A percentile compares a stretch with the other conserved stretches of the same genome.
Conservation (phyloP, 208 protist genomes). For the Phytomonas serpens region DNA sequence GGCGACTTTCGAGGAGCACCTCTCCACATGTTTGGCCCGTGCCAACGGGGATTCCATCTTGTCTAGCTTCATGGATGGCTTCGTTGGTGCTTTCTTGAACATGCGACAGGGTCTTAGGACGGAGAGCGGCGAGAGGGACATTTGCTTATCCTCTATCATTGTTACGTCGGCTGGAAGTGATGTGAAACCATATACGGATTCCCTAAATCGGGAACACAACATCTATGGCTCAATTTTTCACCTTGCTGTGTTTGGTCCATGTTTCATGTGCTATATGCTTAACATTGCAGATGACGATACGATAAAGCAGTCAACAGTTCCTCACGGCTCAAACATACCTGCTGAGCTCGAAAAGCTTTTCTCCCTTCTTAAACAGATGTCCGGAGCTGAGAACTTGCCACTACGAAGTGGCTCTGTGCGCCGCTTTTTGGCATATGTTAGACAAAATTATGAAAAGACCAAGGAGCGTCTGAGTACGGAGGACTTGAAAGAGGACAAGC, state of each 20-base stretch:
- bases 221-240: constrained; percentile 62
- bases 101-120: constrained; percentile 41
- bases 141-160: constrained; percentile 64
- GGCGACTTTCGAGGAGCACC: constrained; percentile 38
- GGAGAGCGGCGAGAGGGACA: constrained; percentile 41
- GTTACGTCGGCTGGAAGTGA: constrained; percentile 48
- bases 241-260: constrained; percentile 58
- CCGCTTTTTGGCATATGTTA: constrained; percentile 66
- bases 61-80: constrained; percentile 31
- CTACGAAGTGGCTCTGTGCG: constrained; percentile 66
- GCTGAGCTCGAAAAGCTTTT: constrained; percentile 25
- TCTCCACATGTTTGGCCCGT: constrained; percentile 34
- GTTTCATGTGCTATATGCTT: constrained; percentile 60
- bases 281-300: constrained; percentile 52
- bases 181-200: constrained; percentile 38
- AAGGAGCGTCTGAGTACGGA: constrained; percentile 30
- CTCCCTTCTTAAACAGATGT: constrained; percentile 36
- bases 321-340: background rate
- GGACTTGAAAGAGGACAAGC: constrained; percentile 15
- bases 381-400: constrained; percentile 47
- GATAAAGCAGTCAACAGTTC: constrained; percentile 10
- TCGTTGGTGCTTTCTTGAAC: constrained; percentile 41
- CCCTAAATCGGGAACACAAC: constrained; percentile 28
- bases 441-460: constrained; percentile 34
- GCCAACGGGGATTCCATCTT: constrained; percentile 33